These are phyloP conservation scores for Naganishia onofrii DNA, from an alignment of 768 basidiomycete species.

Conservation along the genomic window DNA sequence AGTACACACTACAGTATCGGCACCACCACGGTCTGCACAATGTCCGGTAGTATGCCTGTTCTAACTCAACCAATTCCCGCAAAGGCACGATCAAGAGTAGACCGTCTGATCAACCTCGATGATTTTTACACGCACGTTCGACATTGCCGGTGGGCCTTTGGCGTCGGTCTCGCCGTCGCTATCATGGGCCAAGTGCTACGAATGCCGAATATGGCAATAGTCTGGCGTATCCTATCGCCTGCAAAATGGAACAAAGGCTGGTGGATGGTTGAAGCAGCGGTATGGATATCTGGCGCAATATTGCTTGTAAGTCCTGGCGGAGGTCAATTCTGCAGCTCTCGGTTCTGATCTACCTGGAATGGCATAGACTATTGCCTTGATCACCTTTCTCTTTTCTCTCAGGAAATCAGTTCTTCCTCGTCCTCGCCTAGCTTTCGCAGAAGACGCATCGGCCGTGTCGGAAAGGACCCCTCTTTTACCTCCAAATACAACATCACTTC, in stretches of 20 bases:
- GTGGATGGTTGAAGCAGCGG: not conserved
- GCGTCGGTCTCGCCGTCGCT: not conserved
- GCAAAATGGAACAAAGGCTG: not conserved
- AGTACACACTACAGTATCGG: not conserved
- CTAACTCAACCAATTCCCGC: not conserved
- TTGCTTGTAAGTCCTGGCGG: not conserved
- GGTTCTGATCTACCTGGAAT: not conserved
- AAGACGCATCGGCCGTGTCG: not conserved
- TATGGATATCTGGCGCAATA: not conserved
- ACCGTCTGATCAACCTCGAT: conserved; percentile 5
- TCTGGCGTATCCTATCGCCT: too few species aligned
- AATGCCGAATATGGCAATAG: not conserved
- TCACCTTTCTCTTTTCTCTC: not conserved
- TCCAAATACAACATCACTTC: not conserved
- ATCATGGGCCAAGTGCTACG: not conserved
- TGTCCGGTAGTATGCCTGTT: not conserved
- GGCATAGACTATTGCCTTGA: not conserved
- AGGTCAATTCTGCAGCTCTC: not conserved
- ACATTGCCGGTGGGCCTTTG: not conserved
- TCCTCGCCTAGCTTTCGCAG: too few species aligned
- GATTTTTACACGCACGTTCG: not conserved
- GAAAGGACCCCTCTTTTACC: conserved; percentile 14
- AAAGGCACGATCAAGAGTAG: not conserved
- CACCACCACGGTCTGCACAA: not conserved
- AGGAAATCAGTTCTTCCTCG: not conserved